phyloP scores from a whole-genome alignment of 2,329 filamentous ascomycete species.

The Alternaria alternata region DNA sequence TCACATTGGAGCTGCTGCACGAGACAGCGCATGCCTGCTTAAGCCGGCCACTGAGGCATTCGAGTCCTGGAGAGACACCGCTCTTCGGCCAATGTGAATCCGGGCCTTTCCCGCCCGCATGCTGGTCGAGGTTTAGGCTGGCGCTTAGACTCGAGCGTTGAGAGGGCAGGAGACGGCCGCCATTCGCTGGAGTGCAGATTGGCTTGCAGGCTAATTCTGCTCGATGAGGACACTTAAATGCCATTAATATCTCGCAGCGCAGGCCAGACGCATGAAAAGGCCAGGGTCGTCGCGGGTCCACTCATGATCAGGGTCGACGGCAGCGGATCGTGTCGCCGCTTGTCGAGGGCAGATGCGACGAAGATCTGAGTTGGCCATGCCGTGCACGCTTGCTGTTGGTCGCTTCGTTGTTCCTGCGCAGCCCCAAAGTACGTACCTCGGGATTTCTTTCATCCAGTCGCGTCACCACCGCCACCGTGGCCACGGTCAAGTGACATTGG shows the following conservation, averaged over 20 bases:
- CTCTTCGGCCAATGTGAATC: constrained; percentile 40
- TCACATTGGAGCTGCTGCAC: constrained; percentile 41
- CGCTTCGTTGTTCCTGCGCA: constrained; percentile 9
- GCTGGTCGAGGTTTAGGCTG: constrained; percentile 34
- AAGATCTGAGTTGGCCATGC: constrained; percentile 39
- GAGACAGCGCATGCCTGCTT: constrained; percentile 42
- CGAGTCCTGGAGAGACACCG: constrained; percentile 31
- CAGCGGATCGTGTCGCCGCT: constrained; percentile 34
- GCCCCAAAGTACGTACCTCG: constrained; percentile 16
- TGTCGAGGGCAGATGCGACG: constrained; percentile 29
- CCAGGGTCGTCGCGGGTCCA: constrained; percentile 23
- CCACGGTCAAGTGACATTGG: constrained; percentile 1
- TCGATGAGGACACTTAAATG: constrained; percentile 31
- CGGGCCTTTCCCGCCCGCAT: constrained; percentile 39
- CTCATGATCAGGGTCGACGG: constrained; percentile 26
- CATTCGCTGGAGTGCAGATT: constrained; percentile 39
- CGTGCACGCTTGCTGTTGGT: constrained; percentile 25
- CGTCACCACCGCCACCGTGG: constrained; percentile 20
- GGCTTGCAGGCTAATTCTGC: constrained; percentile 32
- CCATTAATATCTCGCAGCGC: constrained; percentile 44
- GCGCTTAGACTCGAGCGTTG: constrained; percentile 47
- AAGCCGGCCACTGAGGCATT: constrained; percentile 38
- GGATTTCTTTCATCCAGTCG: constrained; percentile 15
- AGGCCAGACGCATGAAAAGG: constrained; percentile 25
- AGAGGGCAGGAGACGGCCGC: constrained; percentile 34